phyloP scores from a whole-genome alignment of 805 yeast species.

The Candida silvatica region DNA sequence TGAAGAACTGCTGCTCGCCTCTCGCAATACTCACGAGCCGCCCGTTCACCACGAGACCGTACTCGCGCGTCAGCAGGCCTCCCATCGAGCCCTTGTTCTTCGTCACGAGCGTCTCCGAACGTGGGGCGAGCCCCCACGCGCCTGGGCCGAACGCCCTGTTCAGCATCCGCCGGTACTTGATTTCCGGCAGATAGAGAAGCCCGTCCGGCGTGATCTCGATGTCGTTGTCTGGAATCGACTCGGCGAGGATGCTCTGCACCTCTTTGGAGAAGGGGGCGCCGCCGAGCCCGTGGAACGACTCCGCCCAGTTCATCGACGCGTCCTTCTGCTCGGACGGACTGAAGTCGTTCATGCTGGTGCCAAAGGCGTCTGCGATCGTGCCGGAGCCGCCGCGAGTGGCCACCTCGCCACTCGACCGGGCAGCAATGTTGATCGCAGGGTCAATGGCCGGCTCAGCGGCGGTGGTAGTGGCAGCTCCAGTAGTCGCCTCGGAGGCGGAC shows the following conservation, averaged over 20 bases:
- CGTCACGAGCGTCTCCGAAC: conserved; percentile 77
- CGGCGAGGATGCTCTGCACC: conserved; percentile 50
- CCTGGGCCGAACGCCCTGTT: conserved; percentile 96
- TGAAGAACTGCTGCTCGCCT: conserved; percentile 92
- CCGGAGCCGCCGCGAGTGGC: conserved; percentile 7
- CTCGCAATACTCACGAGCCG: conserved; percentile 85
- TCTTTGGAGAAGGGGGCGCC: conserved; percentile 61
- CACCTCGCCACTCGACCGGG: conserved; percentile 4
- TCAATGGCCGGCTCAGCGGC: conserved; percentile 6
- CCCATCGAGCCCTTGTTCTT: conserved; percentile 31
- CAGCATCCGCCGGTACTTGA: conserved; percentile 83
- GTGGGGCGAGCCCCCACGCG: conserved; percentile 96
- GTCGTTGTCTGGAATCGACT: conserved; percentile 59
- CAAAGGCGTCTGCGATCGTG: conserved; percentile 11
- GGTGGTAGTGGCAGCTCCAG: neutral
- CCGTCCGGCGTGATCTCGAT: conserved; percentile 97
- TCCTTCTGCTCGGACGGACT: conserved; percentile 9
- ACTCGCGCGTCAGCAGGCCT: conserved; percentile 71
- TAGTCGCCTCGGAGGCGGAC: neutral
- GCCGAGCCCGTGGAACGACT: conserved; percentile 82
- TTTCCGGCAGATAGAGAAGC: conserved; percentile 83
- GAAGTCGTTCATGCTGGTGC: conserved; percentile 17
- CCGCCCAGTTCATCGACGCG: conserved; percentile 62
- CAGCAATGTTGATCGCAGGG: conserved; percentile 18
- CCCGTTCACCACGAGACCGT: conserved; percentile 81